Conservation (phyloP, 139 green algal genomes). For the Volvox reticuliferus region DNA sequence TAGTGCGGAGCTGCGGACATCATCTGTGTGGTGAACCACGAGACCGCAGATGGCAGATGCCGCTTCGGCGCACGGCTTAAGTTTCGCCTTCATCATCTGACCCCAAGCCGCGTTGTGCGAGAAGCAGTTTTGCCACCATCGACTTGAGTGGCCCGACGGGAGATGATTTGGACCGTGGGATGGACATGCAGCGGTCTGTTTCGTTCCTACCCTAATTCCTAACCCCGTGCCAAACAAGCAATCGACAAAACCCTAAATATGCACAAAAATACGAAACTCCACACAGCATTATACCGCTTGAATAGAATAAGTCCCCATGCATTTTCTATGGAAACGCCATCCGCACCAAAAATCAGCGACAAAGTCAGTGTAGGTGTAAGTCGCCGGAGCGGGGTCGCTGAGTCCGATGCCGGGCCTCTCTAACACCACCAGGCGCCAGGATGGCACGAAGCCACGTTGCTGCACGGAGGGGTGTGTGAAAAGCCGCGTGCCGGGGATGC, state of each 20-base stretch:
- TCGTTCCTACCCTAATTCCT: no score
- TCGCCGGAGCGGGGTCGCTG: not conserved
- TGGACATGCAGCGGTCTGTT: not conserved
- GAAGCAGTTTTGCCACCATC: not conserved
- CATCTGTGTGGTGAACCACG: no score
- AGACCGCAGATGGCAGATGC: no score
- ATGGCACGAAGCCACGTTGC: not conserved
- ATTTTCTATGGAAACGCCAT: not conserved
- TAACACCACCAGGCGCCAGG: conserved; percentile 14
- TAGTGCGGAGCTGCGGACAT: no score
- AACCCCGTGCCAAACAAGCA: no score
- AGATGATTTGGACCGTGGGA: not conserved
- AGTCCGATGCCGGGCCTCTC: conserved; percentile 32
- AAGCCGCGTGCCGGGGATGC: conserved; percentile 5
- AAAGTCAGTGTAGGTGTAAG: conserved; percentile 21
- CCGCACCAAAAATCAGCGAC: conserved; percentile 8
- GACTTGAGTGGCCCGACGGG: not conserved
- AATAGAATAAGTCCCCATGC: not conserved
- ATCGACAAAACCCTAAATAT: not conserved
- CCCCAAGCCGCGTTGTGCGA: no score
- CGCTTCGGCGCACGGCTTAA: not conserved
- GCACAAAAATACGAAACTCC: no score
- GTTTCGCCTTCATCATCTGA: not conserved
- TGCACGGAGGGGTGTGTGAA: conserved; percentile 19
- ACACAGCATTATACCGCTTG: no score